Evolutionary conservation across 805 yeast genomes (phyloP).

Genomic region (Helenozyma baotianmanensis): DNA sequence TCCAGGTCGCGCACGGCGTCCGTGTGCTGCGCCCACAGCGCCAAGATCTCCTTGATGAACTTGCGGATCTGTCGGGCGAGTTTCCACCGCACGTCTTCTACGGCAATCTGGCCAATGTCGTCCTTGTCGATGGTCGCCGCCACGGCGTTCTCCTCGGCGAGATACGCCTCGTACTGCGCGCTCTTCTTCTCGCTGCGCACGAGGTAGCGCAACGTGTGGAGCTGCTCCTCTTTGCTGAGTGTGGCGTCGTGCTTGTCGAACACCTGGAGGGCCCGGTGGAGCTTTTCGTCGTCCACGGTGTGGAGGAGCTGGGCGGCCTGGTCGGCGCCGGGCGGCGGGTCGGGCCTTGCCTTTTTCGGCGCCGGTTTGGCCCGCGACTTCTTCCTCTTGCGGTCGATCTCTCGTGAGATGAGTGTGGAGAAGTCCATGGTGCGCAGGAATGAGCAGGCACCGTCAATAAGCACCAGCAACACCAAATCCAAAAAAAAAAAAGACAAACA

Average conservation of each 20-base stretch:
- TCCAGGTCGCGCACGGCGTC: not conserved
- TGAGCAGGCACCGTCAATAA: too few species aligned
- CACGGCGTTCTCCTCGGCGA: conserved; percentile 22
- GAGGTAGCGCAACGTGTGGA: conserved; percentile 16
- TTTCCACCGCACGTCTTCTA: conserved; percentile 20
- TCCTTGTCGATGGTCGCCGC: conserved; percentile 15
- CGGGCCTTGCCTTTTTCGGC: not conserved
- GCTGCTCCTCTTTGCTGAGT: conserved; percentile 15
- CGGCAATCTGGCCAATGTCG: conserved; percentile 27
- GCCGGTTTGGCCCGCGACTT: not conserved
- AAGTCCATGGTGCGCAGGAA: too few species aligned
- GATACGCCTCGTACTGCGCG: conserved; percentile 20
- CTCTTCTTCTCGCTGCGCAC: conserved; percentile 14
- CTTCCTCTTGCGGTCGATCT: conserved; percentile 13
- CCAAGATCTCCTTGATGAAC: conserved; percentile 43
- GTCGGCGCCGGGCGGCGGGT: not conserved
- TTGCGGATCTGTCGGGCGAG: conserved; percentile 38
- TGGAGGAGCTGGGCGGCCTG: conserved; percentile 1
- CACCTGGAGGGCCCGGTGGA: conserved; percentile 2
- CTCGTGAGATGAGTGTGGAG: conserved; percentile 8
- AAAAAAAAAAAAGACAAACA: too few species aligned
- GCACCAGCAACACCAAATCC: too few species aligned
- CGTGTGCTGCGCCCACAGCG: conserved; percentile 35
- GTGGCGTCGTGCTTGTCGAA: conserved; percentile 14
- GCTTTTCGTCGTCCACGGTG: conserved; percentile 3